phyloP scores from a whole-genome alignment of 1,284 basidiomycete genomes.

The Mycena citricolor region DNA sequence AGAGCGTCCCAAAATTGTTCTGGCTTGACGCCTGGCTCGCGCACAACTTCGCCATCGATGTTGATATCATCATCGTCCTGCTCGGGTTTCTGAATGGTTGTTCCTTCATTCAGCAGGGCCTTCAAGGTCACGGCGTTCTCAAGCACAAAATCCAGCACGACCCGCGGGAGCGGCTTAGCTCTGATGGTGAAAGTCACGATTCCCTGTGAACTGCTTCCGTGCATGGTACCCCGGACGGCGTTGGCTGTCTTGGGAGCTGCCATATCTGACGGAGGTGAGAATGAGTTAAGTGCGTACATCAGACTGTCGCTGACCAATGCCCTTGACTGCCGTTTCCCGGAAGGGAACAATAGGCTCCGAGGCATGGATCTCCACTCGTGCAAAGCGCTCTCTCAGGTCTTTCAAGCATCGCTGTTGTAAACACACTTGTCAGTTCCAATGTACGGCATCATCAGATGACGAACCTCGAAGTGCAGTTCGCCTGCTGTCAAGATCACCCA shows the following conservation, averaged over 20 bases:
- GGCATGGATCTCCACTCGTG: conserved; percentile 88
- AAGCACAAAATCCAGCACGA: conserved; percentile 73
- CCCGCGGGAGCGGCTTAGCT: conserved; percentile 74
- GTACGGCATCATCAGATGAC: conserved; percentile 8
- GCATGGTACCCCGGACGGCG: conserved; percentile 78
- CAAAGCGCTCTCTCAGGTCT: conserved; percentile 94
- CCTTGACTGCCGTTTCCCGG: conserved; percentile 90
- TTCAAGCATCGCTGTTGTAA: conserved; percentile 81
- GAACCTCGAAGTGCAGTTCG: conserved; percentile 92
- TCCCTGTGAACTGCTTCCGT: conserved; percentile 67
- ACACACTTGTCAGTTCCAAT: neutral
- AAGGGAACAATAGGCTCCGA: conserved; percentile 98
- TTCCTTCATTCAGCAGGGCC: conserved; percentile 52
- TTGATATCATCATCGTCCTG: conserved; percentile 36
- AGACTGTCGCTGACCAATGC: conserved; percentile 48
- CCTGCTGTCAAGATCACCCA: conserved; percentile 97
- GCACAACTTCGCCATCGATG: conserved; percentile 56
- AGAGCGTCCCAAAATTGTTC: conserved; percentile 85
- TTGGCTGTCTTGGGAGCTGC: conserved; percentile 76
- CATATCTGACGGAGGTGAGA: conserved; percentile 67
- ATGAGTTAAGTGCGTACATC: conserved; percentile 3
- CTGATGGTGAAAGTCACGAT: conserved; percentile 85
- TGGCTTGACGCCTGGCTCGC: conserved; percentile 62
- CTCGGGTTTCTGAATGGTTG: conserved; percentile 31
- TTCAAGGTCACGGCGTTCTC: conserved; percentile 67